Evolutionary conservation across 129 eudicot genomes (phyloP).

Genomic region (Flaveria linearis): DNA sequence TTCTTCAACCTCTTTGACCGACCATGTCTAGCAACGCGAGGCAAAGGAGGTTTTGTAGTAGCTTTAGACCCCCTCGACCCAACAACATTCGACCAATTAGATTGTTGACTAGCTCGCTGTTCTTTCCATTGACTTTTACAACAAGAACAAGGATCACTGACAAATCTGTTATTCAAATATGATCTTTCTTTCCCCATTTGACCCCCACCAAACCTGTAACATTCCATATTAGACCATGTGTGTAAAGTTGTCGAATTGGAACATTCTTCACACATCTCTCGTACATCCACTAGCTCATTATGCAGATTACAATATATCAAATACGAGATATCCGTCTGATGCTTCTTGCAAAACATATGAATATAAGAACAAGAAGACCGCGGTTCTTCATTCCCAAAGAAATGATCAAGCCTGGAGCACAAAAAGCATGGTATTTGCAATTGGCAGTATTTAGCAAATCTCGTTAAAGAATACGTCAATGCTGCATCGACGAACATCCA

Average conservation of each 20-base stretch:
- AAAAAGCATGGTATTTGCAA: conserved; percentile 67
- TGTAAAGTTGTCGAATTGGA: conserved; percentile 46
- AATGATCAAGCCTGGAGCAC: conserved; percentile 70
- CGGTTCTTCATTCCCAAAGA: conserved; percentile 47
- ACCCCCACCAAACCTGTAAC: conserved; percentile 37
- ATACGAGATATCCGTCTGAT: conserved; percentile 60
- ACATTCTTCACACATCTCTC: conserved; percentile 73
- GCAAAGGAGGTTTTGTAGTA: conserved; percentile 78
- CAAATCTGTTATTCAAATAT: conserved; percentile 33
- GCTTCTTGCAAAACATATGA: conserved; percentile 57
- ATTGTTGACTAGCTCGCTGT: conserved; percentile 53
- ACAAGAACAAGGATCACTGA: conserved; percentile 59
- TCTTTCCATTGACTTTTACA: conserved; percentile 57
- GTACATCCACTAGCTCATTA: conserved; percentile 57
- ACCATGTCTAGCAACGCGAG: conserved; percentile 57
- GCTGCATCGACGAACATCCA: conserved; percentile 69
- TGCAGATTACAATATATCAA: conserved; percentile 63
- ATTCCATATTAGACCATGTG: conserved; percentile 44
- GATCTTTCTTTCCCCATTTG: conserved; percentile 9
- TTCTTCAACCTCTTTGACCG: conserved; percentile 59
- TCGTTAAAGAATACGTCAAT: conserved; percentile 56
- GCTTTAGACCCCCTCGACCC: conserved; percentile 55
- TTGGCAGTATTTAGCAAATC: conserved; percentile 65
- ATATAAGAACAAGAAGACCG: conserved; percentile 45
- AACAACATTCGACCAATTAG: conserved; percentile 36